Evolutionary conservation across 2,329 filamentous ascomycete species (phyloP), one percentile per base, ranked within the genome.

Genomic region (Pseudogymnoascus sp.): DNA sequence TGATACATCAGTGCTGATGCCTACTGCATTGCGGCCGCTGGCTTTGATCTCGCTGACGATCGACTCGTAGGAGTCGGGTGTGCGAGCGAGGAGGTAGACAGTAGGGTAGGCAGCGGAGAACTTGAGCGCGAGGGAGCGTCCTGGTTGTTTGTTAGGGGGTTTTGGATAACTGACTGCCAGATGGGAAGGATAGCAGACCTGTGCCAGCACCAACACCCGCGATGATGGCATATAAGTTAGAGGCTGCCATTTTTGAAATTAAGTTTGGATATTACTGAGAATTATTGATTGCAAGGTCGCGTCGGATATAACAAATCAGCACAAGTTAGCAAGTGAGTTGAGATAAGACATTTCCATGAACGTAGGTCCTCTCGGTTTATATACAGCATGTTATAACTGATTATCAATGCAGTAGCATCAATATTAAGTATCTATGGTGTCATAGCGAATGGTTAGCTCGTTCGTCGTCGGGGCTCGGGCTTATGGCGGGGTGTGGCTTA

Each of bases 191-290:
- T 23, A 23, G 2, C 14, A 63, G 52, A 58, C 78, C 78, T 52
- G 84, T 91, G 64, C 89, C 88, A 5, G 86, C 77, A n/a, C 89
- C 89, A 42, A 86, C 88, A 62, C 89, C 89, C 9, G 87, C 87
- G 63, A 92, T 75, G 64, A 92, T 77, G 60, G 87, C 84, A 72
- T 86, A 89, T 69, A 88, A 80, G 67, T 80, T 80, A 58, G 39
- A 69, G 62, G 70, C 49, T 62, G 71, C 69, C 64, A 65, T 65
- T 4, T 9, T 9, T 33, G 49, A 33, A 14, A 8, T 4, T 33
- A 19, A 33, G 45, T 33, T 19, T 33, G 28, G 9, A 19, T 55
- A 55, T 55, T 2, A 55, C n/a, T 30, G 3, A 25, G 6, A 14
- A 19, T 4, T 12, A 33, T 22, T 22, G 25, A 5, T 55, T 22